Conservation (phyloP, 768 basidiomycete genomes). For the Rhodocollybia butyracea region DNA sequence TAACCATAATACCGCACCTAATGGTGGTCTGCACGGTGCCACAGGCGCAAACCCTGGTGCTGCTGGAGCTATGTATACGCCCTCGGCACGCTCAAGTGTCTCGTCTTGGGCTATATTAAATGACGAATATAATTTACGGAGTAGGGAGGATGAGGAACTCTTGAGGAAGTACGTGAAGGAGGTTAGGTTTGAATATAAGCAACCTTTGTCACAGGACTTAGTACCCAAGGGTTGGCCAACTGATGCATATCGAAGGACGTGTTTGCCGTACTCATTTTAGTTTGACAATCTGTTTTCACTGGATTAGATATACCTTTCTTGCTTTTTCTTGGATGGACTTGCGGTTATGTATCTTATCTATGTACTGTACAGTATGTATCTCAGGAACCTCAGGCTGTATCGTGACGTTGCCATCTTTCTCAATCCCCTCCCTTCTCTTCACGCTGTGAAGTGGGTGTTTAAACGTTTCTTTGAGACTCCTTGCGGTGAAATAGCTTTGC, state of each 20-base stretch:
- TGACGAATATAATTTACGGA: slow-evolving; percentile 5
- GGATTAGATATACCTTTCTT: neutral
- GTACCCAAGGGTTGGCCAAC: slow-evolving; percentile 5
- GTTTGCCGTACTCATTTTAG: slow-evolving; percentile 3
- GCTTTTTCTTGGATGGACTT: neutral
- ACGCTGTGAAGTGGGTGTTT: too few relatives aligned
- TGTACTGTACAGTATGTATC: too few relatives aligned
- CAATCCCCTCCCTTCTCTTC: too few relatives aligned
- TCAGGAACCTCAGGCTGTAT: too few relatives aligned
- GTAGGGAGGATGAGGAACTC: slow-evolving; percentile 1
- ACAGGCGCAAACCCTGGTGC: neutral
- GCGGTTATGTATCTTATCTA: neutral
- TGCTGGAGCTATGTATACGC: too few relatives aligned
- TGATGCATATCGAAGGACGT: slow-evolving; percentile 6
- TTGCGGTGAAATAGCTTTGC: too few relatives aligned
- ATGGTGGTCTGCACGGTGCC: neutral
- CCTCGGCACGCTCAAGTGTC: too few relatives aligned
- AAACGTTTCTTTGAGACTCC: too few relatives aligned
- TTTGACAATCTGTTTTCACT: neutral
- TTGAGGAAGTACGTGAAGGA: neutral
- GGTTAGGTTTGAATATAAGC: slow-evolving; percentile 7
- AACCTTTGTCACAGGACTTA: slow-evolving; percentile 6
- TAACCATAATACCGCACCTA: neutral
- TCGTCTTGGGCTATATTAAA: slow-evolving; percentile 1
- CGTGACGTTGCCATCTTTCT: too few relatives aligned